Conservation (phyloP, 148 eudicot species). For the Vaccinium darrowii region DNA sequence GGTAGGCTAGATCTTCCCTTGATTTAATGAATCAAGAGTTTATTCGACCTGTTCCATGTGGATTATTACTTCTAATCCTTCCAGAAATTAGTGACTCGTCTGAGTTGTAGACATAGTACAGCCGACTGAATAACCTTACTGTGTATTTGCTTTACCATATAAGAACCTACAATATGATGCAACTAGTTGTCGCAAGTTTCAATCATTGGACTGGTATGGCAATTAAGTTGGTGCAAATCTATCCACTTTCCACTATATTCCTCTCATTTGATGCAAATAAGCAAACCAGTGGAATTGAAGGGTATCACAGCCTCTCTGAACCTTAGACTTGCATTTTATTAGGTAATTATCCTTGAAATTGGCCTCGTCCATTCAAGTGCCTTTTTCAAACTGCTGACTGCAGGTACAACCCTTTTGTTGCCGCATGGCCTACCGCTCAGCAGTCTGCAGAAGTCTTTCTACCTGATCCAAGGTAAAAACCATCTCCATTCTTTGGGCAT, state of each 20-base stretch:
- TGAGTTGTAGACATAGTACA: too few relatives aligned
- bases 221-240: not conserved
- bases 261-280: not conserved
- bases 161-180: not conserved
- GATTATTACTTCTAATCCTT: not conserved
- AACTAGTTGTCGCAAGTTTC: not conserved
- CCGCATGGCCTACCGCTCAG: not conserved
- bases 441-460: not conserved
- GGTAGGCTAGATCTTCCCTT: not conserved
- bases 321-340: not conserved
- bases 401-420: not conserved
- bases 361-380: not conserved
- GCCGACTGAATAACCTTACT: too few relatives aligned
- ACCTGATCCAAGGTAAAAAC: too few relatives aligned
- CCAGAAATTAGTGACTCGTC: too few relatives aligned
- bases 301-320: not conserved
- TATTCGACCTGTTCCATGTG: not conserved
- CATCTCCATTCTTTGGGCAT: not conserved
- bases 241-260: not conserved
- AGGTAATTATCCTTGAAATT: not conserved
- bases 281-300: not conserved
- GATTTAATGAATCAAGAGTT: not conserved
- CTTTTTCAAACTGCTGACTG: not conserved
- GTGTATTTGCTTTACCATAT: not conserved
- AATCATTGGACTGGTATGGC: not conserved